These are phyloP conservation scores for Galerina marginata DNA, from an alignment of 768 basidiomycete species.

Conservation along the genomic window DNA sequence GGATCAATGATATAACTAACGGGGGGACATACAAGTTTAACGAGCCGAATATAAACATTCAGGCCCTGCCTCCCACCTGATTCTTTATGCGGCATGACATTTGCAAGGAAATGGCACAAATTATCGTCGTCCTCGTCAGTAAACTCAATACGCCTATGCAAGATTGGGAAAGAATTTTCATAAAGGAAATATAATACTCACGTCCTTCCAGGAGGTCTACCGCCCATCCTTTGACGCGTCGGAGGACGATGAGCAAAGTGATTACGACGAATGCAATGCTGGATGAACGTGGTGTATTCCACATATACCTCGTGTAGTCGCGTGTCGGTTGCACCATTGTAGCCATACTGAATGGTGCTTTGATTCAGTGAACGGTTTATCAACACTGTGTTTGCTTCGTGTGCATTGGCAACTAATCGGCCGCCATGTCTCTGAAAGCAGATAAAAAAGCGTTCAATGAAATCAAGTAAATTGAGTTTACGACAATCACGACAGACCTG, in stretches of 20 bases:
- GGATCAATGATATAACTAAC: background rate
- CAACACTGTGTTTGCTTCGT: conserved; percentile 32
- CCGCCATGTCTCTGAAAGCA: conserved; percentile 34
- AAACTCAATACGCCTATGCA: conserved; percentile 32
- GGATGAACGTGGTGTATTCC: conserved; percentile 33
- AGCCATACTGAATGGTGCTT: conserved; percentile 20
- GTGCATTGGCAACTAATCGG: conserved; percentile 19
- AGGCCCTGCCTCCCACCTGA: conserved; percentile 47
- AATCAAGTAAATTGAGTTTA: background rate
- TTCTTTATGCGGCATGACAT: conserved; percentile 35
- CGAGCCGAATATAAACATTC: conserved; percentile 38
- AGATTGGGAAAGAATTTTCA: conserved; percentile 1
- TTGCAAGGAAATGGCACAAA: conserved; percentile 43
- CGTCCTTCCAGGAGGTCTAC: conserved; percentile 18
- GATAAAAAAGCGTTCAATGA: background rate
- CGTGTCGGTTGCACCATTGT: conserved; percentile 19
- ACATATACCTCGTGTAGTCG: conserved; percentile 24
- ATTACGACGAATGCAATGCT: conserved; percentile 25
- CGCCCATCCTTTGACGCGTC: conserved; percentile 35
- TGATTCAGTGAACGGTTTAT: conserved; percentile 10
- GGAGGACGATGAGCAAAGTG: conserved; percentile 24
- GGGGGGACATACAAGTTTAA: conserved; percentile 31
- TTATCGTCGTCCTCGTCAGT: conserved; percentile 44
- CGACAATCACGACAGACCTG: conserved; percentile 30
- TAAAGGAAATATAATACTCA: conserved; percentile 5